Base-by-base conservation (phyloP, 192 early-diverging fungal genomes). In the Coemansia biformis region DNA sequence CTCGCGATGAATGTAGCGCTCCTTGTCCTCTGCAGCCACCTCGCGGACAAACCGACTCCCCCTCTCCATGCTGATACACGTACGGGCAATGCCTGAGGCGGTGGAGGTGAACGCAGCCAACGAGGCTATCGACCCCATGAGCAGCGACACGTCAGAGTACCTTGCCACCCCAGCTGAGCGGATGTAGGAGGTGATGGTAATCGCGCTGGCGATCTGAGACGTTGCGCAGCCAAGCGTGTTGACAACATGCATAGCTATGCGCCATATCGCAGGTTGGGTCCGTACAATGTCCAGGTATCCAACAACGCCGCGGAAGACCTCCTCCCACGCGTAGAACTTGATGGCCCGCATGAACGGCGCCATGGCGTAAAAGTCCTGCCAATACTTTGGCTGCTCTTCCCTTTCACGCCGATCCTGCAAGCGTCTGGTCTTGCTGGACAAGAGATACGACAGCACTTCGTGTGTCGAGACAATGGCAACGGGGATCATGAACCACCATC, bases 281-380 rank as follows among this genome's bases (percentile, higher is more conserved):
- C 43, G 36, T 1, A 38, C 23, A 16, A 46, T 39, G 15, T 71
- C 59, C n/a, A 43, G 13, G 2, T 36, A 12, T 14, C 4, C 10
- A 5, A 13, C 38, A 4, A 38, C 39, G 19, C 21, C 41, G 29
- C 22, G 54, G 16, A 61, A 59, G 12, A 48, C 70, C 1, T 66
- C 38, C 39, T 78, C 76, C 79, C 79, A 85, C 12, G 78, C 79
- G 43, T 81, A 85, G 38, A 79, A 79, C 54, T 85, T 87, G 54
- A 87, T 79, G 12, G 78, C 70, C 19, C 77, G 75, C 18, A 84
- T 79, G 6, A 78, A 66, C 13, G 65, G 54, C 8, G 84, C 23
- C 29, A 62, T 15, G 5, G 10, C 11, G 13, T 30, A 39, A 28
- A 51, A 51, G 42, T n/a, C 2, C 47, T 18, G 10, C 34, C 43